A percentile compares a stretch with the other conserved stretches of the same genome.
Conservation (phyloP, 1,284 basidiomycete genomes). For the Moesziomyces antarcticus region DNA sequence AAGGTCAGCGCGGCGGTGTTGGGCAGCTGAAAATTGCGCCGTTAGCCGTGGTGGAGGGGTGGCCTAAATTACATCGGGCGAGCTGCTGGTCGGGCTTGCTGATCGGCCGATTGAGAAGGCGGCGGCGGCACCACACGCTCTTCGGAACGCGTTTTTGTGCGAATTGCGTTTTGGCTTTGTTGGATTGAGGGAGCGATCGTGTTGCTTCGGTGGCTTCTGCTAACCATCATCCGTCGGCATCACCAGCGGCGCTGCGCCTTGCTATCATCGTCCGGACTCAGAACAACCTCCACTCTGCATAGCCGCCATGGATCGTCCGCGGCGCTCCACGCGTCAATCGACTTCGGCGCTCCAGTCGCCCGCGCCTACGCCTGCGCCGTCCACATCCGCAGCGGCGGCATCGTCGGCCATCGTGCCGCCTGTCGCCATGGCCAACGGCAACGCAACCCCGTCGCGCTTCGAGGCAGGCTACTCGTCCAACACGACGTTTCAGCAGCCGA, state of each 20-base stretch:
- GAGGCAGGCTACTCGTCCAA: slow-evolving; percentile 28
- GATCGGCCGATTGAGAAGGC: too few species aligned
- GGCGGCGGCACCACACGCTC: too few species aligned
- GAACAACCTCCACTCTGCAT: not conserved
- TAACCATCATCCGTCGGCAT: not conserved
- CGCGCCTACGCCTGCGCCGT: slow-evolving; percentile 13
- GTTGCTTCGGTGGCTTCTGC: not conserved
- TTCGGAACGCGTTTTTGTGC: slow-evolving; percentile 4
- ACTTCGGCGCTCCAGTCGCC: slow-evolving; percentile 35
- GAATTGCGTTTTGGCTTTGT: too few species aligned
- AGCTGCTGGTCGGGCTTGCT: too few species aligned
- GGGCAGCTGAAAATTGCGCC: slow-evolving; percentile 2
- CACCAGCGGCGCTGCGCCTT: not conserved
- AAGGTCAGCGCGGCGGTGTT: slow-evolving; percentile 3
- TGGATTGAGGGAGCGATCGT: too few species aligned
- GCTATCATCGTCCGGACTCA: not conserved
- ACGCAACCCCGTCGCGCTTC: slow-evolving; percentile 24
- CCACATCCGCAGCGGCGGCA: slow-evolving; percentile 5
- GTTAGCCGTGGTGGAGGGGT: too few species aligned
- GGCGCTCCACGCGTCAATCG: slow-evolving; percentile 40
- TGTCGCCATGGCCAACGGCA: slow-evolving; percentile 29
- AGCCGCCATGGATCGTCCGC: slow-evolving; percentile 41
- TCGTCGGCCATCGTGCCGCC: slow-evolving; percentile 12
- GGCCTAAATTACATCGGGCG: too few species aligned
- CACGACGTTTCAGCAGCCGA: slow-evolving; percentile 10